phyloP scores from a whole-genome alignment of 805 yeast genomes.

The Brettanomyces anomalus region DNA sequence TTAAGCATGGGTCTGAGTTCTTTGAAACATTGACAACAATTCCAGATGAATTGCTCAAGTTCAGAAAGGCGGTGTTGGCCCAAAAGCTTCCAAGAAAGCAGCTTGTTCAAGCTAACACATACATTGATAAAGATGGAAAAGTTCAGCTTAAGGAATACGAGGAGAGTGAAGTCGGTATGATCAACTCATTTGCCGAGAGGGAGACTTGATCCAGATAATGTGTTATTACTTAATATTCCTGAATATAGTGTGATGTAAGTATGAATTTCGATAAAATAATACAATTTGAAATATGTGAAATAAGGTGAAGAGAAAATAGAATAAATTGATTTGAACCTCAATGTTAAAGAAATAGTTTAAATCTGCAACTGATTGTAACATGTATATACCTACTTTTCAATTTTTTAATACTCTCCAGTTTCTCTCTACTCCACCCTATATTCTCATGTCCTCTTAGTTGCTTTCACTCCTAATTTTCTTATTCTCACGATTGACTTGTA shows the following conservation, averaged over 20 bases:
- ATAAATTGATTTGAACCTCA: too few species aligned
- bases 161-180: constrained; percentile 67
- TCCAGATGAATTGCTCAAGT: constrained; percentile 50
- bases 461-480: neutral
- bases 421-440: too few species aligned
- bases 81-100: constrained; percentile 81
- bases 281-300: too few species aligned
- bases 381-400: too few species aligned
- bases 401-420: too few species aligned
- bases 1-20: constrained; percentile 50
- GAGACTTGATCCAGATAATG: constrained; percentile 26
- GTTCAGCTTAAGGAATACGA: constrained; percentile 64
- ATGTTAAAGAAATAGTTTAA: too few species aligned
- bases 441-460: too few species aligned
- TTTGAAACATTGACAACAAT: constrained; percentile 65
- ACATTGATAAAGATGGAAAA: constrained; percentile 27
- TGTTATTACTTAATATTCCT: neutral
- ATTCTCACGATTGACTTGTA: too few species aligned
- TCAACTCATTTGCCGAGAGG: constrained; percentile 65
- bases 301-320: too few species aligned
- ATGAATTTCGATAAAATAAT: neutral
- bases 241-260: neutral
- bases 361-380: too few species aligned
- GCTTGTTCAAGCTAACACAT: constrained; percentile 74
- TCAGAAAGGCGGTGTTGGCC: constrained; percentile 56